Evolutionary conservation across 2,329 filamentous ascomycete genomes (phyloP), one percentile per base, ranked within the genome.

Genomic region (Ascomycota sp.): DNA sequence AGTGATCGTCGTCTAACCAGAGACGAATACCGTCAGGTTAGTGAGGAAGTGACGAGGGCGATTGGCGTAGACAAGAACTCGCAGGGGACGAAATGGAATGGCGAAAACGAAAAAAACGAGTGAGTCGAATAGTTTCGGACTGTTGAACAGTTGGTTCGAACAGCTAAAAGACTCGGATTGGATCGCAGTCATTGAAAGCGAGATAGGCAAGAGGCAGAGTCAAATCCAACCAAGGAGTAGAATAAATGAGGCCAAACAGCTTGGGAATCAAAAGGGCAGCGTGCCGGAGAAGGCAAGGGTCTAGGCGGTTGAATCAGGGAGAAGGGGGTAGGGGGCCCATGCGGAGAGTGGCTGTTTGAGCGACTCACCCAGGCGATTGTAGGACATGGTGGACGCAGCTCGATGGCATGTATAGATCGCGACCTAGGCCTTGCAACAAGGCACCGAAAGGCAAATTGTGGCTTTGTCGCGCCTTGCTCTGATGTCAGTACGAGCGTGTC

Each of bases 291-390:
- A 10, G 21, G 21, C 21, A 23, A 10, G 21, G 21, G 10, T 23
- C 7, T 23, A 7, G 21, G 10, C 21, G 2, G 6, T 17, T 28
- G 26, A 28, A 28, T 28, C 26, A 28, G 22, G 29, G 28, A 25
- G 8, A 13, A 13, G 12, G 7, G 20, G 22, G 11, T 17, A 36
- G 35, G 33, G 33, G 39, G 31, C 20, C 25, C 23, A 32, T 30
- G 32, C 27, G 30, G 32, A 34, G 37, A 33, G 30, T 15, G 29
- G 27, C 21, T 24, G 20, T 43, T 28, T 32, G 29, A 34, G 38
- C 36, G 35, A 69, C 69, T 58, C 63, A 69, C 75, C 70, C 62
- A 80, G 53, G 43, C 73, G 70, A 59, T 79, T 77, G 59, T 81
- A 81, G 48, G 71, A 68, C 72, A 79, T 78, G 55, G 49, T 55